phyloP scores from a whole-genome alignment of 306 rosid genomes.

The Dryas drummondii region DNA sequence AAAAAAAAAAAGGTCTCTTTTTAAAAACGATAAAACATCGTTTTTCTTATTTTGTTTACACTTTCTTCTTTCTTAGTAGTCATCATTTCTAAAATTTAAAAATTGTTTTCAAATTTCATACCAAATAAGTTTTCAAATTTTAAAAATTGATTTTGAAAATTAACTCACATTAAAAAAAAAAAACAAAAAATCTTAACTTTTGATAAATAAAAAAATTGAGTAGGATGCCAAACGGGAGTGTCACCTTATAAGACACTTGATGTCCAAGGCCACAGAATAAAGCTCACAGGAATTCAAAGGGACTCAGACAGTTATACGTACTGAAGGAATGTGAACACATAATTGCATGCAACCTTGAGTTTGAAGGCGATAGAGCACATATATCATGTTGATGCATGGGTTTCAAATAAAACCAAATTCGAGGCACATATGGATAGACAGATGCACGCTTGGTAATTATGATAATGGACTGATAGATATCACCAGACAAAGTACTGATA shows the following conservation, averaged over 20 bases:
- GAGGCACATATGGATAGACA: slow-evolving; percentile 42
- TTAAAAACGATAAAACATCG: no score
- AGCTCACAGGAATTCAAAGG: slow-evolving; percentile 30
- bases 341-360: slow-evolving; percentile 40
- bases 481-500: slow-evolving; percentile 39
- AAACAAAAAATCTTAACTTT: no score
- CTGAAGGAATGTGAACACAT: slow-evolving; percentile 40
- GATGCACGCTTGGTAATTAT: slow-evolving; percentile 39
- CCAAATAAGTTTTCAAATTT: no score
- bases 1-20: no score
- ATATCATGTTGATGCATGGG: slow-evolving; percentile 37
- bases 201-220: slow-evolving; percentile 22
- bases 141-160: slow-evolving; percentile 10
- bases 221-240: slow-evolving; percentile 50
- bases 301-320: slow-evolving; percentile 23
- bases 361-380: slow-evolving; percentile 40
- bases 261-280: slow-evolving; percentile 36
- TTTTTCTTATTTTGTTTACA: no score
- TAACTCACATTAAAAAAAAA: slow-evolving; percentile 24
- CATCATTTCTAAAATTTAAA: no score
- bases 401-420: slow-evolving; percentile 42
- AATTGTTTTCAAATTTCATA: no score
- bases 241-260: slow-evolving; percentile 42
- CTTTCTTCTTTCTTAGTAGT: no score
- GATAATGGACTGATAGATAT: slow-evolving; percentile 42